Evolutionary conservation across 2,329 filamentous ascomycete genomes (phyloP).

Genomic region (Colletotrichum orbiculare): DNA sequence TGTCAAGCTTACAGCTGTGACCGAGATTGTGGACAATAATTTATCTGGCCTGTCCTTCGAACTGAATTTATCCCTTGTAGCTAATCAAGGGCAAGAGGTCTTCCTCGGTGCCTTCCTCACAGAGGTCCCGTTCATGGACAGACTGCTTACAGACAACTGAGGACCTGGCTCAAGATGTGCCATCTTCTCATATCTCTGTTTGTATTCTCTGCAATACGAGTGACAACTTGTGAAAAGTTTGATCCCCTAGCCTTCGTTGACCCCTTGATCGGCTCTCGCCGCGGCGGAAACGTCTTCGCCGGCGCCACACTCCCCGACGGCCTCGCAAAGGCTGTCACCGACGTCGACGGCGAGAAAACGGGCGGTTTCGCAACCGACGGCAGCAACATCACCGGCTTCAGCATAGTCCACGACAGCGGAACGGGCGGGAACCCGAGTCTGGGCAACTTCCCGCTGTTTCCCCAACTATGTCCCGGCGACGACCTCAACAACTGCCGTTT

Average conservation of each 20-base stretch:
- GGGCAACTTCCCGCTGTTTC: slow-evolving; percentile 59
- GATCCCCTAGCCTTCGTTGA: slow-evolving; percentile 42
- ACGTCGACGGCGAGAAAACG: slow-evolving; percentile 59
- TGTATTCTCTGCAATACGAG: slow-evolving; percentile 37
- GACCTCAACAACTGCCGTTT: slow-evolving; percentile 68
- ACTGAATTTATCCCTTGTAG: too few species aligned
- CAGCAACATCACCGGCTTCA: slow-evolving; percentile 62
- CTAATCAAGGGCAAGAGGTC: too few species aligned
- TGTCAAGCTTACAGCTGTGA: too few species aligned
- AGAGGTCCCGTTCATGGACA: too few species aligned
- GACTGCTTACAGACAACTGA: too few species aligned
- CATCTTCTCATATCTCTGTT: neutral
- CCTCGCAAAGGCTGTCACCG: slow-evolving; percentile 66
- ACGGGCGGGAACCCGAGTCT: slow-evolving; percentile 44
- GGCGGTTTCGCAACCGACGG: slow-evolving; percentile 60
- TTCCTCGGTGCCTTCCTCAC: too few species aligned
- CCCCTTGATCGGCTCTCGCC: slow-evolving; percentile 65
- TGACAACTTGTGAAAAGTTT: slow-evolving; percentile 28
- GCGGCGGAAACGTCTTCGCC: slow-evolving; percentile 68
- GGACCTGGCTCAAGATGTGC: neutral
- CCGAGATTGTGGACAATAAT: too few species aligned
- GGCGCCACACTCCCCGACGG: slow-evolving; percentile 66
- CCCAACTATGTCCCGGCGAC: slow-evolving; percentile 54
- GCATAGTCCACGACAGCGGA: slow-evolving; percentile 56
- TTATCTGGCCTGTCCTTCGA: too few species aligned